Conservation (phyloP, 2,329 filamentous ascomycete species). For the Sclerotinia spermophila region DNA sequence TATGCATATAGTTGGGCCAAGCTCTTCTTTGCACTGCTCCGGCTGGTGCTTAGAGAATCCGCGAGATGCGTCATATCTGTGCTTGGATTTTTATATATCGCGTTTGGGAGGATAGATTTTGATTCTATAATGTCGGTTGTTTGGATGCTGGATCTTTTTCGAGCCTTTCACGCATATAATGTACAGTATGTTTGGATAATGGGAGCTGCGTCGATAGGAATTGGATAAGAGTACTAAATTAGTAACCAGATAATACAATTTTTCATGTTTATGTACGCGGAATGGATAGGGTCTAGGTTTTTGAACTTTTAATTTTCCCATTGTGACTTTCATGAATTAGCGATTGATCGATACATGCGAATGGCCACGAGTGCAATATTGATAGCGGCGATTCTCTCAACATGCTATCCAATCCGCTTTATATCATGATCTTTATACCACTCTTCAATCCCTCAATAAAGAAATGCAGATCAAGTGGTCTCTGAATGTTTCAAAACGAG, state of each 20-base stretch:
- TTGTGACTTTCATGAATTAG: neutral
- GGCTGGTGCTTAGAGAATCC: neutral
- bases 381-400: fast-evolving
- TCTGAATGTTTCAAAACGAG: neutral
- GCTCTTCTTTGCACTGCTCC: constrained; percentile 9
- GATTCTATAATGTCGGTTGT: neutral
- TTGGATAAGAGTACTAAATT: neutral
- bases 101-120: neutral
- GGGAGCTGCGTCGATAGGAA: neutral
- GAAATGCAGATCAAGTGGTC: neutral
- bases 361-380: too few species aligned
- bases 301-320: neutral
- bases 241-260: neutral
- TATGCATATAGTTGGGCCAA: neutral
- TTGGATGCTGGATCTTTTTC: neutral
- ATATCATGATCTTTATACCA: neutral
- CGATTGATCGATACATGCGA: neutral
- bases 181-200: neutral
- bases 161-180: neutral
- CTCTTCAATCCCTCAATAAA: neutral
- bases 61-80: too few species aligned
- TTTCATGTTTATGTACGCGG: neutral
- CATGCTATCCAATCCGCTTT: fast-evolving
- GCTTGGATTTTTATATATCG: neutral
- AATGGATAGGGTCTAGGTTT: neutral